Base-by-base conservation (phyloP, 257 asterid genomes). In the Cruciata laevipes region DNA sequence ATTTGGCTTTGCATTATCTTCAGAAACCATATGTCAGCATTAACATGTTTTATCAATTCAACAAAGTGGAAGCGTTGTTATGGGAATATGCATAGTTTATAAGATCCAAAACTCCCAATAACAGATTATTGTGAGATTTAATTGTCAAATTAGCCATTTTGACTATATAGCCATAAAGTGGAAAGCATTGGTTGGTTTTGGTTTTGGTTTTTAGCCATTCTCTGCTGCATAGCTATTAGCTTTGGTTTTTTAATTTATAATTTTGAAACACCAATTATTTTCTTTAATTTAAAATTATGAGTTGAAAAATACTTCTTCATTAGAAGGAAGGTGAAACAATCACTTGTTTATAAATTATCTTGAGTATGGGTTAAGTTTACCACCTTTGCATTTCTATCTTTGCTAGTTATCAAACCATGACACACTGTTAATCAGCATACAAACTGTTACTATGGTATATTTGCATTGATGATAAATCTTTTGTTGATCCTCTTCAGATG, bases 401-500 rank as follows among this genome's bases (percentile, higher is more conserved):
- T 35, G 40, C 7, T 35, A 35, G 40, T 35, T 33, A 0, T 24
- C 1, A 13, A 11, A 14, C 37, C 65, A 56, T 57, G 4, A 1
- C 5, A 49, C 61, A 57, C 60, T 55, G 25, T 24, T 58, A 25
- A 1, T 27, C 21, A 32, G 1, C 20, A 0, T 31, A 14, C 21
- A n/a, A 13, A 5, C 24, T 20, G 32, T 21, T 4, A 0, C 17
- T 55, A 2, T 37, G 60, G 32, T 68, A 14, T 55, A 33, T 68
- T 8, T 68, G 17, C 23, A 17, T 6, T 58, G 72, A 40, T 40
- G 35, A 63, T 38, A 23, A 64, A 44, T 64, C 32, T 17, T 37
- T 27, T 73, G 7, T 63, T 23, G 66, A 67, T 76, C 63, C 71
- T 79, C 70, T 33, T 56, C 84, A 86, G 96, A 79, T 76, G 84